Conservation (phyloP, 345 rosid species). For the Citrus glauca region DNA sequence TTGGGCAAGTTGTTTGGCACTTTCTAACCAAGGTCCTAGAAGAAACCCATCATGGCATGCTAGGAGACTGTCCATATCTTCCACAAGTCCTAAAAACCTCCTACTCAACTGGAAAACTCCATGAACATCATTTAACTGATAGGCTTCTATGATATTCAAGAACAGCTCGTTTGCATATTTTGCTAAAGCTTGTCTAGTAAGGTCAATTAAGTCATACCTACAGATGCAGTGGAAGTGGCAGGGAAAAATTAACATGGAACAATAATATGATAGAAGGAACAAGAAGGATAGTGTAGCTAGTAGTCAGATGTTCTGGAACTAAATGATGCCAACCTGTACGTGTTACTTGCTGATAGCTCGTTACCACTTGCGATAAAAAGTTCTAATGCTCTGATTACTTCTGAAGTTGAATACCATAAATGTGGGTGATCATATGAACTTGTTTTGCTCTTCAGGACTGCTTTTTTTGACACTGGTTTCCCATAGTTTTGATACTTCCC, state of each 20-base stretch:
- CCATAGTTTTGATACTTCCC: slow-evolving; percentile 21
- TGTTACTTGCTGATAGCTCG: slow-evolving; percentile 39
- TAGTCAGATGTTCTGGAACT: neutral
- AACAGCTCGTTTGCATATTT: slow-evolving; percentile 62
- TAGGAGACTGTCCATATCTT: slow-evolving; percentile 54
- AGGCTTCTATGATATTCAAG: slow-evolving; percentile 44
- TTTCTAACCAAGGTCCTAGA: slow-evolving; percentile 73
- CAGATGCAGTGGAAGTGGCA: slow-evolving; percentile 6
- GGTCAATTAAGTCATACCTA: slow-evolving; percentile 66
- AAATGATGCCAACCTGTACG: slow-evolving; percentile 43
- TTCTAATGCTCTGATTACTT: slow-evolving; percentile 51
- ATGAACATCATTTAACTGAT: slow-evolving; percentile 31
- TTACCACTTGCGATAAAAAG: slow-evolving; percentile 50
- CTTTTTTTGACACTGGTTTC: slow-evolving; percentile 34
- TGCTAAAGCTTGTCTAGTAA: slow-evolving; percentile 68
- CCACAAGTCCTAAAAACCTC: slow-evolving; percentile 53
- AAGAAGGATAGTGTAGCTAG: neutral
- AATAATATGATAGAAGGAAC: neutral
- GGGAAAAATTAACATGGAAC: neutral
- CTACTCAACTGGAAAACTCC: slow-evolving; percentile 33
- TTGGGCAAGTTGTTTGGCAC: slow-evolving; percentile 57
- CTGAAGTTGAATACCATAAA: slow-evolving; percentile 61
- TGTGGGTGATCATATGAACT: slow-evolving; percentile 56
- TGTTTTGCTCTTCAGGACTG: slow-evolving; percentile 22
- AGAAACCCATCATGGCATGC: slow-evolving; percentile 62